Evolutionary conservation across 164 flowering plant genomes (phyloP), one percentile per base, ranked within the genome.

Genomic region (Echeveria elegans): DNA sequence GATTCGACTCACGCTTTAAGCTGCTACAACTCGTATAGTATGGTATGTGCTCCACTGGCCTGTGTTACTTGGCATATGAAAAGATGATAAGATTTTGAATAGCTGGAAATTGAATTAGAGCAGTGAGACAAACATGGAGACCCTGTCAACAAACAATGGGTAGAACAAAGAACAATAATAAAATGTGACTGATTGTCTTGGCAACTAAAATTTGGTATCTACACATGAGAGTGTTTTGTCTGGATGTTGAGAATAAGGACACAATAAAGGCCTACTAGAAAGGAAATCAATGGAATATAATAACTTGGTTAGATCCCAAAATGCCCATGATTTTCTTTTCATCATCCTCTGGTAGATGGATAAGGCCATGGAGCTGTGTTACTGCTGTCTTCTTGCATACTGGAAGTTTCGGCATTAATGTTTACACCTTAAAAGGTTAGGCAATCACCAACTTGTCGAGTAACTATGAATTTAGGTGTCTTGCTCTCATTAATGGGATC

Each of bases 221-320:
- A 26, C 60, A 26, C 31, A 26, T 24, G 15, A 53, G 60, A 26
- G 19, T 53, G 16, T 26, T 53, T 53, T 53, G 60, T 53, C 18
- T 24, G 60, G 60, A 53, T 24, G 60, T 53, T 53, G 31, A 53
- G 60, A 53, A 53, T 53, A 53, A 53, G 60, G 60, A 53, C 60
- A 53, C 60, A 53, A 53, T 26, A 12, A 11, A 53, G 60, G 60
- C 60, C 31, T 53, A 26, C 2, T 11, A 21, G 31, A 53, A 53
- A 9, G 31, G 60, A 28, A 28, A 53, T 53, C 60, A 53, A 21
- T 53, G 18, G 60, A 53, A 53, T 53, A 53, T 53, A 53, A 24
- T 53, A 53, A 53, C 31, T 15, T 24, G 16, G 31, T 26, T 1
- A 26, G 60, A 50, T n/a, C 41, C 69, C 61, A 41, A 66, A 21